Base-by-base conservation (phyloP, 1,284 basidiomycete genomes). In the Irpex lacteus region DNA sequence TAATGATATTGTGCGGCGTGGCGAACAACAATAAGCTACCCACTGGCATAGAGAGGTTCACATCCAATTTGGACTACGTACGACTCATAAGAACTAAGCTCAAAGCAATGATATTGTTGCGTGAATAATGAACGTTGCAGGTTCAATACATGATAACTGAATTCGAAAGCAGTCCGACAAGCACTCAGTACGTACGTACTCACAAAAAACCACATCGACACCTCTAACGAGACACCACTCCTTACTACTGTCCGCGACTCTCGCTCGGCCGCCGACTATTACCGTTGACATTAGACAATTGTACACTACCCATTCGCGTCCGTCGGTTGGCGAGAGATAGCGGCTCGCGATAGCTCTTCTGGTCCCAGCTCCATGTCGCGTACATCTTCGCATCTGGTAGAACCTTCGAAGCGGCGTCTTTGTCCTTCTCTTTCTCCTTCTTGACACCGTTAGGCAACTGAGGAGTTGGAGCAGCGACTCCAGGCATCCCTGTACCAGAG, bases 301-400 rank as follows among this genome's bases (percentile, higher is more conserved):
- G 69, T 59, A 76, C 66, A 64, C 73, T 75, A 57, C 73, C 74
- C 65, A 72, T 66, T 65, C 74, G 69, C 9, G 64, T 70, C 59
- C 74, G 65, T 62, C 76, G 73, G 50, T 52, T 52, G 18, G 50
- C 50, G 50, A 52, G 50, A 4, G 56, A 59, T 53, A 87, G 70
- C n/a, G 84, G 78, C n/a, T 84, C 80, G 63, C 79, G 79, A 72
- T 80, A 88, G 66, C 84, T 84, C 75, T 90, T 91, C 54, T 76
- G 72, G 69, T 92, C 90, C 66, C 84, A 89, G 62, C 90, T 87
- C 90, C 90, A 92, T 19, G 90, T 92, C 56, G 89, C 86, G 70
- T 81, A 90, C 64, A 91, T 72, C 58, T 83, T 78, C 11, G 91
- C 91, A 66, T 92, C 90, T 0, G 88, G 86, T 32, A 91, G 76